Conservation (phyloP, 305 asterid species). For the Fraxinus paxiana region DNA sequence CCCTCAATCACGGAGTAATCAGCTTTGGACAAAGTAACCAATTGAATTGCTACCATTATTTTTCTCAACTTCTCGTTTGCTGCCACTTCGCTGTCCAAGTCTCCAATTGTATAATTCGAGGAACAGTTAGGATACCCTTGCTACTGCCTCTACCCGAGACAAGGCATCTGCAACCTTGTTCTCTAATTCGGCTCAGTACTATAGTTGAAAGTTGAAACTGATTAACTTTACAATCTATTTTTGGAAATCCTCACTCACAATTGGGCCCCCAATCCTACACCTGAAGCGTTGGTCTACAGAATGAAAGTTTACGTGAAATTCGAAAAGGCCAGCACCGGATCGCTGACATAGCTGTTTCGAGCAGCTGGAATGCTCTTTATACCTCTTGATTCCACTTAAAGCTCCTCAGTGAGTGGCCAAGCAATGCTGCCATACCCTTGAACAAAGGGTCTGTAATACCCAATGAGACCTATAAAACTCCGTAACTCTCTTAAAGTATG, state of each 20-base stretch:
- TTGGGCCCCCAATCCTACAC: neutral
- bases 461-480: neutral
- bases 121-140: neutral
- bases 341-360: neutral
- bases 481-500: neutral
- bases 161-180: neutral
- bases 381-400: neutral
- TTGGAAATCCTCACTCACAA: neutral
- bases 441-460: neutral
- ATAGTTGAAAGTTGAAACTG: neutral
- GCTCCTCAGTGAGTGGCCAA: neutral
- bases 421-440: neutral
- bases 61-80: neutral
- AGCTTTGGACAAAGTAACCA: neutral
- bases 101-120: neutral
- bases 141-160: neutral
- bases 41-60: neutral
- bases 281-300: neutral
- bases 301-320: neutral
- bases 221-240: neutral
- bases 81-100: neutral
- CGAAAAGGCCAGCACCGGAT: neutral
- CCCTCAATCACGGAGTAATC: neutral
- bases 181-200: neutral
- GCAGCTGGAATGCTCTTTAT: neutral